Base-by-base conservation (phyloP, 2,329 filamentous ascomycete species). In the Westerdykella sp. region DNA sequence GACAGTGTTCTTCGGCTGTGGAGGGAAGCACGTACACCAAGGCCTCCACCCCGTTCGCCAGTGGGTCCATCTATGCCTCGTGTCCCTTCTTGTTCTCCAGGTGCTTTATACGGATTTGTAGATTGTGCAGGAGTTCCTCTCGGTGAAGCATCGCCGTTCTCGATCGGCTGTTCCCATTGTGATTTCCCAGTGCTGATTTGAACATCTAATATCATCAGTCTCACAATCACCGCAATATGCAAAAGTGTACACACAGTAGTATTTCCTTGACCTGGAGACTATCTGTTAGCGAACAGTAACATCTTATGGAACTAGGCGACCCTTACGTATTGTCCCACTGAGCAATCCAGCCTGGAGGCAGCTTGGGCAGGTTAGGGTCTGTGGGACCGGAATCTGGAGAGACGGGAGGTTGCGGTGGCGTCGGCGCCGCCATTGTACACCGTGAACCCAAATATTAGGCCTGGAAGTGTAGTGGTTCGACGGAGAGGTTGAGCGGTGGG, bases 121-220 rank as follows among this genome's bases (percentile, higher is more conserved):
- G 63, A 56, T 35, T 63, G 59, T 22, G 60, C 61, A 22, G 67
- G 59, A 48, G 69, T 54, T 64, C 69, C 41, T 65, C 71, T 44
- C 73, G 74, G 48, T 70, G 76, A 37, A 48, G 80, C 79, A 16
- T 77, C 80, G 6, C 78, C 81, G 39, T 81, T 74, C 45, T 79
- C 73, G 12, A 79, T 85, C 25, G 83, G 83, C 25, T 77, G 75
- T n/a, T 86, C 83, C 83, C 84, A 87, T 66, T 86, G 83, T 49
- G 83, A 85, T 31, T 79, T 73, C 38, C 83, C 83, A 6, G 83
- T 86, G 41, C 80, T 81, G 42, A 87, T 77, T 65, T 86, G 82
- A 40, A 87, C 83, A 62, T 79, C 60, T 63, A 34, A 35, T 4
- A 18, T 6, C n/a, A 18, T 35, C 32, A 35, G 32, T 13, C 16